Conservation (phyloP, 257 asterid genomes). For the Nicotiana knightiana region DNA sequence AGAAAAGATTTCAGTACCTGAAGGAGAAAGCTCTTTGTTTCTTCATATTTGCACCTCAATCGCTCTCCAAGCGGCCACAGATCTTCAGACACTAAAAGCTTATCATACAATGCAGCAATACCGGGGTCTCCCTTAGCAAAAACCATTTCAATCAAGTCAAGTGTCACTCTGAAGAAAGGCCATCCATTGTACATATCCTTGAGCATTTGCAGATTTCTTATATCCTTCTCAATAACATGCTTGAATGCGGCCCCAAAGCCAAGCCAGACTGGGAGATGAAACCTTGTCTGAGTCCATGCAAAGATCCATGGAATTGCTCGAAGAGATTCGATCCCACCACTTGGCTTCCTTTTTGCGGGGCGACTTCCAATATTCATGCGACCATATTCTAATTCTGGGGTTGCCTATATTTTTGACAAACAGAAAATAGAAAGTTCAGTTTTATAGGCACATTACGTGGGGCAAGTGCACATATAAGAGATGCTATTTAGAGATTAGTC, state of each 20-base stretch:
- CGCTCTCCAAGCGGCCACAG: slow-evolving; percentile 65
- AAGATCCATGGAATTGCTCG: slow-evolving; percentile 97
- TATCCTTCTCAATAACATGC: slow-evolving; percentile 49
- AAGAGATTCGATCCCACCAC: slow-evolving; percentile 93
- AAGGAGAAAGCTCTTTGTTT: slow-evolving; percentile 59
- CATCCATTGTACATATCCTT: slow-evolving; percentile 85
- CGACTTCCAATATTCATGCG: slow-evolving; percentile 97
- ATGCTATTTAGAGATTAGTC: too few species aligned
- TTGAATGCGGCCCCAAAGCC: slow-evolving; percentile 81
- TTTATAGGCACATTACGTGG: background rate
- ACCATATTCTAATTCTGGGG: slow-evolving; percentile 94
- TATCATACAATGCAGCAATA: slow-evolving; percentile 81
- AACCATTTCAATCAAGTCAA: slow-evolving; percentile 93
- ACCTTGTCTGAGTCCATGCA: slow-evolving; percentile 98
- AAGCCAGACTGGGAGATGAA: slow-evolving; percentile 97
- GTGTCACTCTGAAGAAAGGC: slow-evolving; percentile 95
- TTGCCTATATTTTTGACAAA: slow-evolving; percentile 42
- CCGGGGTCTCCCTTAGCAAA: slow-evolving; percentile 88
- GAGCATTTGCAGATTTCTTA: slow-evolving; percentile 62
- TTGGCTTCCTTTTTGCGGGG: slow-evolving; percentile 83
- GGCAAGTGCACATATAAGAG: too few species aligned
- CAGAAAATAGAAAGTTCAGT: background rate
- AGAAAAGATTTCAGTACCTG: slow-evolving; percentile 33
- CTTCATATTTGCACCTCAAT: slow-evolving; percentile 51
- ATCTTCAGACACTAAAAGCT: slow-evolving; percentile 60